Percentiles rank a stretch among this genome's conserved stretches.
These are phyloP conservation scores for Rhodotorula sp. DNA, from an alignment of 1,284 basidiomycete genomes.

Conservation along the genomic window DNA sequence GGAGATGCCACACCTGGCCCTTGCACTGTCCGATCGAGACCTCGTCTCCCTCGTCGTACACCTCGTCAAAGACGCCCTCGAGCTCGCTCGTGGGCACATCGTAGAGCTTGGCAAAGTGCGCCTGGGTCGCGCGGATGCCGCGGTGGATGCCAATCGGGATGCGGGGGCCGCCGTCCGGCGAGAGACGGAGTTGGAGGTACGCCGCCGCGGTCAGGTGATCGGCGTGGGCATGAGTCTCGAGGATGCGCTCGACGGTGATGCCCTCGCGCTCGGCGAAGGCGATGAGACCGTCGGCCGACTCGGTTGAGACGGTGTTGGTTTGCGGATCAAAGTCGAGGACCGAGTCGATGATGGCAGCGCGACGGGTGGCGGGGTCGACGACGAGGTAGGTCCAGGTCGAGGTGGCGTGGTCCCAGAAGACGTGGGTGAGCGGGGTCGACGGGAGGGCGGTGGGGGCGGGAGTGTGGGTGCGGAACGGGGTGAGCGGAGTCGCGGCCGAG, in stretches of 20 bases:
- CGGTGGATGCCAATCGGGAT: constrained; percentile 38
- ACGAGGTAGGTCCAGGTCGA: constrained; percentile 46
- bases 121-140: constrained; percentile 39
- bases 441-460: constrained; percentile 1
- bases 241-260: constrained; percentile 34
- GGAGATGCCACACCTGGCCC: constrained; percentile 40
- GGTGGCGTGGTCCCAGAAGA: constrained; percentile 44
- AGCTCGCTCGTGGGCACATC: constrained; percentile 32
- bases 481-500: constrained; percentile 1
- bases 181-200: constrained; percentile 17
- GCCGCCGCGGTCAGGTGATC: constrained; percentile 40
- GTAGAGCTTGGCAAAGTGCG: constrained; percentile 39
- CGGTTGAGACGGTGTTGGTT: constrained; percentile 36
- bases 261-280: constrained; percentile 37
- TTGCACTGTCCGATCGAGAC: constrained; percentile 37
- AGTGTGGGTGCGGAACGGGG: constrained; percentile 31
- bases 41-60: constrained; percentile 42
- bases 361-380: constrained; percentile 32
- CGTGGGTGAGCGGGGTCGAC: constrained; percentile 39
- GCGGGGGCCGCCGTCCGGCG: not conserved
- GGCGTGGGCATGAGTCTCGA: constrained; percentile 42
- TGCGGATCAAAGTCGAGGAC: constrained; percentile 45
- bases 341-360: constrained; percentile 45
- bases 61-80: constrained; percentile 41
- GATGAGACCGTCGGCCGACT: constrained; percentile 37